Evolutionary conservation across 164 flowering plant genomes (phyloP), one percentile per base, ranked within the genome.

Genomic region (Umbilicus rupestris): DNA sequence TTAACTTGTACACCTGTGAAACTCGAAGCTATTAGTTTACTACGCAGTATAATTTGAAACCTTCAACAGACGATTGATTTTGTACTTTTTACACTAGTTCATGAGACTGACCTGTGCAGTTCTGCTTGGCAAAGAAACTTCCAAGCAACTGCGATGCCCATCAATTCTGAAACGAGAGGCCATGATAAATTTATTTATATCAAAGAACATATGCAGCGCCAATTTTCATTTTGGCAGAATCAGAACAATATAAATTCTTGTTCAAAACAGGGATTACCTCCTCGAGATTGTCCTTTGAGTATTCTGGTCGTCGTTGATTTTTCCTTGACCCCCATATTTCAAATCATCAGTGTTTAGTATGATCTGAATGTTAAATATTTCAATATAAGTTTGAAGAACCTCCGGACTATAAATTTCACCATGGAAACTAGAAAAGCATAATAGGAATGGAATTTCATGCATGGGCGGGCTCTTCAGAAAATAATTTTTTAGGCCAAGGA

Each of bases 101-200:
- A 60, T 31, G 29, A n/a, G 46, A 79, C 85, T 44, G 67, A 92
- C 96, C 92, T 92, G 97, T 49, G 97, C 92, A 73, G 85, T 87
- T 81, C 96, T 80, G 67, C 85, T 74, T 41, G 92, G 97, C 64
- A 89, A 74, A 46, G 77, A 72, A 60, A 92, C 77, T 75, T 87
- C 94, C 72, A 89, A 71, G 84, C 94, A 86, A 76, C 78, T 76
- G 67, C 79, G 76, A 7, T 78, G 79, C 35, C 93, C 94, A 73
- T 91, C 96, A 37, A 72, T 72, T 76, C 97, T 92, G 81, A 44
- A 70, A 50, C 66, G 20, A 35, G 65, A 33, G 33, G 1, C 6
- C 7, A 31, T 24, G 33, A 62, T 26, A 8, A 0, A 26, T n/a
- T n/a, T 35, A 26, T 29, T 47, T 16, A n/a, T 12, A 1, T 59